Conservation (phyloP, 495 filamentous ascomycete genomes). For the Penicillium lividum region DNA sequence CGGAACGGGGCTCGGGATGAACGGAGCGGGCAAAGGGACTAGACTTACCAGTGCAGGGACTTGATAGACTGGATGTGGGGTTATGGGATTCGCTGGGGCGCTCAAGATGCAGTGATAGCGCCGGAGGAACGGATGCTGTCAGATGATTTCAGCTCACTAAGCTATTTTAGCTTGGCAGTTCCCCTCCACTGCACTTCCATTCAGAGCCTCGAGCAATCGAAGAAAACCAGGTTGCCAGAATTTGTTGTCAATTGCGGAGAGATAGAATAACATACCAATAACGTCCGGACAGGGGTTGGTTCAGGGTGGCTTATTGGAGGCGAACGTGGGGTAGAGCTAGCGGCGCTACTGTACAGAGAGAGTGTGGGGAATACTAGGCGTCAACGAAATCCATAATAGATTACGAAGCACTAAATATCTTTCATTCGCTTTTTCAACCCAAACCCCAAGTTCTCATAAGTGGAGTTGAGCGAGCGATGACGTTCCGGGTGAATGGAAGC, state of each 20-base stretch:
- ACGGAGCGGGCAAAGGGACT: constrained; percentile 21
- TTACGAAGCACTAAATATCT: not conserved
- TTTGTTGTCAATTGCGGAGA: not conserved
- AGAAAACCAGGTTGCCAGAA: not conserved
- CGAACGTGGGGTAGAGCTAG: constrained; percentile 1
- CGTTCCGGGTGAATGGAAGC: constrained; percentile 46
- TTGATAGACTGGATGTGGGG: constrained; percentile 2
- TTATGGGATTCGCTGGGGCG: not conserved
- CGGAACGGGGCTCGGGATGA: constrained; percentile 20
- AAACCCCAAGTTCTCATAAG: not conserved
- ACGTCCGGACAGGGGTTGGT: not conserved
- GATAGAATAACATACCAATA: not conserved
- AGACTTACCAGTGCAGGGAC: not conserved
- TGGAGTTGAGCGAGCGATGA: constrained; percentile 17
- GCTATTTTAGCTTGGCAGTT: not conserved
- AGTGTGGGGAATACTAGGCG: not conserved
- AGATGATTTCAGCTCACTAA: constrained; percentile 23
- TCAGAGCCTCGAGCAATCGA: not conserved
- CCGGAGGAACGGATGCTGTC: constrained; percentile 44
- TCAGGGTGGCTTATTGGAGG: not conserved
- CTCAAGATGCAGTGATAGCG: constrained; percentile 19
- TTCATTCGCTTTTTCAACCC: not conserved
- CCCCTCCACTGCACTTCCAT: not conserved
- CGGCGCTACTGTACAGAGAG: not conserved
- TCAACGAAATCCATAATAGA: not conserved